Percentiles rank a stretch among this genome's conserved stretches.
Conservation (phyloP, 768 basidiomycete genomes). For the Amanita pallidorosea region DNA sequence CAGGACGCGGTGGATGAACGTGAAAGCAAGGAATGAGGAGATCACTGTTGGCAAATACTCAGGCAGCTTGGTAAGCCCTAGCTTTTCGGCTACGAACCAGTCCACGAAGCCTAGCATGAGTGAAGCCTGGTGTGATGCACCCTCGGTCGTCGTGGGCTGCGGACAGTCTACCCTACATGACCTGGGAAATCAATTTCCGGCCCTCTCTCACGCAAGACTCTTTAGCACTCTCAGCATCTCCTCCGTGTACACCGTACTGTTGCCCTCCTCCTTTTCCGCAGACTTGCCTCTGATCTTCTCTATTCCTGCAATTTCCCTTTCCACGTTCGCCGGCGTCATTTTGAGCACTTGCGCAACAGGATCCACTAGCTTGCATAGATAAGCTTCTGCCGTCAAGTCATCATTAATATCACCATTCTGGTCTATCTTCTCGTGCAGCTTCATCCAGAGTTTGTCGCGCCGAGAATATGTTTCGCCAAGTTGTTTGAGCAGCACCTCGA, state of each 20-base stretch:
- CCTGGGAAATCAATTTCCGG: background rate
- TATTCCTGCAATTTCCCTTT: conserved; percentile 36
- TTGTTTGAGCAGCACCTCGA: conserved; percentile 28
- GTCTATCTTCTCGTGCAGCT: conserved; percentile 32
- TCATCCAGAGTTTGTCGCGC: conserved; percentile 40
- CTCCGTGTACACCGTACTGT: conserved; percentile 1
- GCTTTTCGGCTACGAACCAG: conserved; percentile 12
- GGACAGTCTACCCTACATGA: background rate
- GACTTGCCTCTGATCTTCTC: conserved; percentile 41
- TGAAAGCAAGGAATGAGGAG: conserved; percentile 45
- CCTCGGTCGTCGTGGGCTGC: background rate
- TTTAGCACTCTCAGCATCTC: conserved; percentile 1
- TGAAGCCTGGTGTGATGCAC: background rate
- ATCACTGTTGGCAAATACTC: conserved; percentile 44
- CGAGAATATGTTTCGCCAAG: conserved; percentile 37
- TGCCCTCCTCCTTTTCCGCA: conserved; percentile 23
- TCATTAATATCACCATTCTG: conserved; percentile 31
- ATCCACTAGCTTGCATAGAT: conserved; percentile 23
- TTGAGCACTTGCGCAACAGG: conserved; percentile 30
- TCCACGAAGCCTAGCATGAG: conserved; percentile 1
- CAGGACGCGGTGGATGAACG: conserved; percentile 42
- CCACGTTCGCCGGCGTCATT: conserved; percentile 38
- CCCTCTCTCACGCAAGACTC: background rate
- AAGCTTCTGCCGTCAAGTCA: conserved; percentile 4
- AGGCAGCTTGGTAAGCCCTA: conserved; percentile 45